Conservation (phyloP, 2,329 filamentous ascomycete genomes). For the Aureobasidium sp. region DNA sequence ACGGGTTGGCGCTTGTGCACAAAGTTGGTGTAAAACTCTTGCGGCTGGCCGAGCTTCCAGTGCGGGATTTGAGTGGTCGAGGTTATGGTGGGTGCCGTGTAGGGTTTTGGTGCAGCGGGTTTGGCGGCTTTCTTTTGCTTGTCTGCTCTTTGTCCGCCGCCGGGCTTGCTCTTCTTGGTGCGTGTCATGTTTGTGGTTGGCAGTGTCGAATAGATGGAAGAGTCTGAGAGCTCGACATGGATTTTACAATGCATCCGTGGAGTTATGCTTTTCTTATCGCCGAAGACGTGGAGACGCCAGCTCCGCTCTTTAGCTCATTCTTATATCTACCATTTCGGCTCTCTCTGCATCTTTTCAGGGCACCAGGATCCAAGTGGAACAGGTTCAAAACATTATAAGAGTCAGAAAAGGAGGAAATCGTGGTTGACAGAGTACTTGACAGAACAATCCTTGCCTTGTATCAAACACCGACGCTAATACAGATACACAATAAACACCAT, state of each 20-base stretch:
- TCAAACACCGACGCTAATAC: not conserved
- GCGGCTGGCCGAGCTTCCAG: not conserved
- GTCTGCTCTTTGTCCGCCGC: not conserved
- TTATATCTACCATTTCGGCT: too few species aligned
- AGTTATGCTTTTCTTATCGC: not conserved
- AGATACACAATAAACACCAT: not conserved
- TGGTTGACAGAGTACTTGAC: too few species aligned
- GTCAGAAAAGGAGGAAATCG: too few species aligned
- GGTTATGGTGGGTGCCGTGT: not conserved
- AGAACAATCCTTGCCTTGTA: too few species aligned
- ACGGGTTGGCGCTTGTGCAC: not conserved
- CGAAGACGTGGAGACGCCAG: not conserved
- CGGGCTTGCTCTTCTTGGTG: slow-evolving; percentile 5
- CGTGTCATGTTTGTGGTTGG: not conserved
- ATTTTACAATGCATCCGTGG: not conserved
- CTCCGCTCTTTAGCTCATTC: too few species aligned
- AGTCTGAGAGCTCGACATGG: not conserved
- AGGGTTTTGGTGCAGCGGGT: not conserved
- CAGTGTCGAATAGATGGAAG: not conserved
- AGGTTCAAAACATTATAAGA: too few species aligned
- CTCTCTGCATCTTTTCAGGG: too few species aligned
- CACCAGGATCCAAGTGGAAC: too few species aligned
- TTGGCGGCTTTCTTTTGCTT: not conserved
- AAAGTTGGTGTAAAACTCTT: not conserved
- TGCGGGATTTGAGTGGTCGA: not conserved